Evolutionary conservation across 2,329 filamentous ascomycete species (phyloP), one percentile per base, ranked within the genome.

Genomic region (Graphium sp.): DNA sequence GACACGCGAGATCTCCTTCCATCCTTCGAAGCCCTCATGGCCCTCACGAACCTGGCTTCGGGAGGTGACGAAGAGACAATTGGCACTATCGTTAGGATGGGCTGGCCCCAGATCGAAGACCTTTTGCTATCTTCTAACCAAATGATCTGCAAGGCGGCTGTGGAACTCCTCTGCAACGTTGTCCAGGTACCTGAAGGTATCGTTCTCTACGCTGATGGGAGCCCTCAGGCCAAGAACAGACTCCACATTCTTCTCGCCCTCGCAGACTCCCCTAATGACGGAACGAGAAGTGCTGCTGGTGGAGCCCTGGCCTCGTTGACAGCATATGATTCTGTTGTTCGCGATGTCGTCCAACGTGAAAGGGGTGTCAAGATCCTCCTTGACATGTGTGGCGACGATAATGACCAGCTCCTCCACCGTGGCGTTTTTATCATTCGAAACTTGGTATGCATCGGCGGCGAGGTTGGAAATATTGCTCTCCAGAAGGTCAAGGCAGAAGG

Each of bases 161-260:
- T 82, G 16, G 85, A 98, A 49, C 63, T 98, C 3, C 62, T 94
- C 14, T 98, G 89, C 55, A 98, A 98, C 43, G 62, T 98, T 11
- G 77, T 82, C 45, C 74, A 77, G 32, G 63, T 63, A 2, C 67
- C 74, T 0, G 62, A 73, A 20, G 76, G 75, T 12, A 61, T 80
- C 4, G 60, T 66, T 2, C 62, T 78, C 17, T 87, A 82, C 40
- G 75, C 73, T 0, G 75, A 79, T 32, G 66, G 62, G 8, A 69
- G 64, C 4, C 61, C 66, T 16, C 66, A 76, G 35, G 79, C 83
- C 1, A 67, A 65, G 16, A 74, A 81, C 30, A 66, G 87, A 1
- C 52, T 95, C 23, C 78, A 91, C 44, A 72, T 95, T 22, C 58
- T 98, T 1, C 66, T 94, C 9, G 89, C 87, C 0, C 68, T 98